Evolutionary conservation across 306 rosid species (phyloP).

Genomic region (Alnus glutinosa): DNA sequence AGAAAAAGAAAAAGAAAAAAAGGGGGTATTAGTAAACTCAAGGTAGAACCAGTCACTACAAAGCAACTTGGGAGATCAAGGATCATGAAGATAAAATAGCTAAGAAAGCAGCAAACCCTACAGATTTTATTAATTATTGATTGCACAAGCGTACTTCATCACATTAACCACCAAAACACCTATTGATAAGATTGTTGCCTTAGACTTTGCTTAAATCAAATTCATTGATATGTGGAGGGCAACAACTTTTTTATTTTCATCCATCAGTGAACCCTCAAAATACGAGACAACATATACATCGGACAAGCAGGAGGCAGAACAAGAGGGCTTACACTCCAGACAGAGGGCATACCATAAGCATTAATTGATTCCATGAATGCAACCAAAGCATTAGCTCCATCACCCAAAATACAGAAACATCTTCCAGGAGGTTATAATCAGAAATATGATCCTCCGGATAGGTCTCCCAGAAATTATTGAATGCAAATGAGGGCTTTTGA

Average conservation of each 20-base stretch:
- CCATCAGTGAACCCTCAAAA: too few species aligned
- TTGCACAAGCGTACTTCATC: neutral
- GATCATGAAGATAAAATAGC: neutral
- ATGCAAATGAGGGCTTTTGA: neutral
- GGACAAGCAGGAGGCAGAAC: neutral
- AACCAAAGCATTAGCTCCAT: neutral
- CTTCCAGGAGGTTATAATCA: neutral
- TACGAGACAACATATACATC: neutral
- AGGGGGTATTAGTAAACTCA: neutral
- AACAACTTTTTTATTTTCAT: too few species aligned
- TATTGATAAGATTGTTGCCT: neutral
- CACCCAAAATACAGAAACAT: neutral
- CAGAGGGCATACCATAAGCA: neutral
- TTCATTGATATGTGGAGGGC: too few species aligned
- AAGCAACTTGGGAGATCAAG: slow-evolving; percentile 8
- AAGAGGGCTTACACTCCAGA: neutral
- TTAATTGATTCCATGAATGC: neutral
- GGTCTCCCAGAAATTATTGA: neutral
- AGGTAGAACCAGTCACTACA: neutral
- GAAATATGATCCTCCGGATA: too few species aligned
- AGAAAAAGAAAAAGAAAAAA: neutral
- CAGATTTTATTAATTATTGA: neutral
- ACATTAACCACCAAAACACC: neutral
- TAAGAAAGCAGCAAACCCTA: too few species aligned
- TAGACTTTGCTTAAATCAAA: neutral